Percentiles rank a stretch among this genome's conserved stretches.
These are phyloP conservation scores for Fomitiporia mediterranea DNA, from an alignment of 1,284 basidiomycete species.

Conservation along the genomic window DNA sequence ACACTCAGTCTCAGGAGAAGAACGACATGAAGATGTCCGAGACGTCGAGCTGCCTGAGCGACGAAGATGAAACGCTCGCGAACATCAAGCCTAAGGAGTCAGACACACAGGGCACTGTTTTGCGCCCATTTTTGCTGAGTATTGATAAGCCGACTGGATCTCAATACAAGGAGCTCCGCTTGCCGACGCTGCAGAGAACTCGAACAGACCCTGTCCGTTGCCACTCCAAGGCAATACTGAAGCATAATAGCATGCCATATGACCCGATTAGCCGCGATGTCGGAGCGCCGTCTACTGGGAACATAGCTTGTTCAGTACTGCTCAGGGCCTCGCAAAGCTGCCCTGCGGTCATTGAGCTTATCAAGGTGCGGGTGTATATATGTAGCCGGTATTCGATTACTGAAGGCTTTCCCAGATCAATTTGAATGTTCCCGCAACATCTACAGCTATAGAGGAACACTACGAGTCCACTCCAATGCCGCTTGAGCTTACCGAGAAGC, in stretches of 20 bases:
- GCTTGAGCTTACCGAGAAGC: not conserved
- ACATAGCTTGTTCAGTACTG: not conserved
- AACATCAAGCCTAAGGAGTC: too few species aligned
- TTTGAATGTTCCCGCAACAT: not conserved
- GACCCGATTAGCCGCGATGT: not conserved
- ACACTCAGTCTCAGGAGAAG: not conserved
- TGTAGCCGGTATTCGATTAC: too few species aligned
- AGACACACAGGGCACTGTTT: not conserved
- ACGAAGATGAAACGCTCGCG: not conserved
- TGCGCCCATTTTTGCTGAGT: constrained; percentile 2
- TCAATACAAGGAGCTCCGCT: not conserved
- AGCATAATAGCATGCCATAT: not conserved
- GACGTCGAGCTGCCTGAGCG: not conserved
- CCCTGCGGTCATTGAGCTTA: not conserved
- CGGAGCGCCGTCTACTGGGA: not conserved
- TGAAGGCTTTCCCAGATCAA: not conserved
- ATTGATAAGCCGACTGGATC: not conserved
- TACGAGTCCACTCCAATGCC: not conserved
- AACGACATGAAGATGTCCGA: not conserved
- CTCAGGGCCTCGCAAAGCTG: not conserved
- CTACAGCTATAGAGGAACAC: not conserved
- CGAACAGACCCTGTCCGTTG: not conserved
- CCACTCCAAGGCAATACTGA: not conserved
- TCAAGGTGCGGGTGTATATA: not conserved
- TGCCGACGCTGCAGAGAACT: not conserved